A percentile compares a stretch with the other conserved stretches of the same genome.
Evolutionary conservation across 129 eudicot genomes (phyloP).

Genomic region (Tanacetum coccineum): DNA sequence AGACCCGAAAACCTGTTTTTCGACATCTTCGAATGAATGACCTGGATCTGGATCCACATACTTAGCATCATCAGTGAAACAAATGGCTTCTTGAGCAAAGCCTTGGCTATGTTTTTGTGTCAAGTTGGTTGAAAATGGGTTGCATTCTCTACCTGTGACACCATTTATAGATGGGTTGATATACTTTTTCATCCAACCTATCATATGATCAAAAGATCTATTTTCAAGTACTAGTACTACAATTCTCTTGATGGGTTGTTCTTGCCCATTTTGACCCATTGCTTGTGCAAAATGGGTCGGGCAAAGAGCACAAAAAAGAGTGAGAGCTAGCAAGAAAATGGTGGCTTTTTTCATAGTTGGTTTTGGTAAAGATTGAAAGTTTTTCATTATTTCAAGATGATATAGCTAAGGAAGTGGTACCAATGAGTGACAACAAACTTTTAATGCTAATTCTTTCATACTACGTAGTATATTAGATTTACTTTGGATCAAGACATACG

Average conservation of each 20-base stretch:
- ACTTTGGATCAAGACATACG: neutral
- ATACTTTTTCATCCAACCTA: constrained; percentile 95
- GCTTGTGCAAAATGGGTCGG: too few relatives aligned
- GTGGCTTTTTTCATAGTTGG: constrained; percentile 32
- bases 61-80: constrained; percentile 71
- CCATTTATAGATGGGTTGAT: constrained; percentile 79
- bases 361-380: constrained; percentile 34
- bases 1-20: constrained; percentile 68
- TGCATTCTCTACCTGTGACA: constrained; percentile 81
- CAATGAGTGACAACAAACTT: constrained; percentile 25
- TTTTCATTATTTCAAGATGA: constrained; percentile 17
- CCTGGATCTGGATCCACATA: constrained; percentile 94
- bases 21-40: constrained; percentile 80
- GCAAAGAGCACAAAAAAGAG: constrained; percentile 32
- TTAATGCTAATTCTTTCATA: constrained; percentile 6
- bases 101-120: constrained; percentile 22
- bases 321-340: constrained; percentile 42
- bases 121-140: constrained; percentile 59
- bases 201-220: constrained; percentile 93
- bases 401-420: constrained; percentile 29
- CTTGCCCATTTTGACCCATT: constrained; percentile 41
- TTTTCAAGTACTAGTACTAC: constrained; percentile 87
- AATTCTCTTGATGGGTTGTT: constrained; percentile 76
- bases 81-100: constrained; percentile 34
- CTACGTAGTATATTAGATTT: neutral